phyloP scores from a whole-genome alignment of 148 eudicot species.

The Fagopyrum esculentum region DNA sequence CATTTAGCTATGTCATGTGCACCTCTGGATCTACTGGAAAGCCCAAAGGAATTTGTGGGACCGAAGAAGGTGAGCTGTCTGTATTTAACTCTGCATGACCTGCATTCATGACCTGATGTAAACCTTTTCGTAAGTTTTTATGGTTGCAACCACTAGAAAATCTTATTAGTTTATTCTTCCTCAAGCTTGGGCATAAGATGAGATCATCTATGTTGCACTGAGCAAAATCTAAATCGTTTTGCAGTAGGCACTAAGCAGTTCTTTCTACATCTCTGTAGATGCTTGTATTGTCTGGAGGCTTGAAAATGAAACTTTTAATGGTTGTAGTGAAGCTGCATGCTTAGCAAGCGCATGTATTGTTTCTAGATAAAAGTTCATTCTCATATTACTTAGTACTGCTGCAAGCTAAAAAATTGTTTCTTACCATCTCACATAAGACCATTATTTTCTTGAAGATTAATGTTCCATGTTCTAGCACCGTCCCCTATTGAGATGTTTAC shows the following conservation, averaged over 20 bases:
- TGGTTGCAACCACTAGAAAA: neutral
- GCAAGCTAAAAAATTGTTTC: slow-evolving; percentile 3
- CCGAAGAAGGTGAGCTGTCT: slow-evolving; percentile 52
- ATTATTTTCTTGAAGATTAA: neutral
- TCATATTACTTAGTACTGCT: neutral
- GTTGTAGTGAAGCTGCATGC: neutral
- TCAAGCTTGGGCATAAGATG: neutral
- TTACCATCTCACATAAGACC: neutral
- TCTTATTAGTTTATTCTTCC: neutral
- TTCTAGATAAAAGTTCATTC: neutral
- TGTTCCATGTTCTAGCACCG: neutral
- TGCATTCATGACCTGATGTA: neutral
- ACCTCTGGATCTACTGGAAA: slow-evolving; percentile 93
- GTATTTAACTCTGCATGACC: neutral
- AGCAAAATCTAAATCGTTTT: neutral
- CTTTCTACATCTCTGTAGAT: neutral
- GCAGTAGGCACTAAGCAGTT: neutral
- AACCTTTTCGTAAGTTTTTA: neutral
- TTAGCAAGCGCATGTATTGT: neutral
- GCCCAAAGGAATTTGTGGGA: slow-evolving; percentile 89
- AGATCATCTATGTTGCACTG: neutral
- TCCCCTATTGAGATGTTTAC: neutral
- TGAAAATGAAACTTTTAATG: neutral
- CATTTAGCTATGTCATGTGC: slow-evolving; percentile 81
- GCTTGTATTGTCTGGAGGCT: neutral